phyloP scores from a whole-genome alignment of 106 monocot genomes.

The Allium sativum region DNA sequence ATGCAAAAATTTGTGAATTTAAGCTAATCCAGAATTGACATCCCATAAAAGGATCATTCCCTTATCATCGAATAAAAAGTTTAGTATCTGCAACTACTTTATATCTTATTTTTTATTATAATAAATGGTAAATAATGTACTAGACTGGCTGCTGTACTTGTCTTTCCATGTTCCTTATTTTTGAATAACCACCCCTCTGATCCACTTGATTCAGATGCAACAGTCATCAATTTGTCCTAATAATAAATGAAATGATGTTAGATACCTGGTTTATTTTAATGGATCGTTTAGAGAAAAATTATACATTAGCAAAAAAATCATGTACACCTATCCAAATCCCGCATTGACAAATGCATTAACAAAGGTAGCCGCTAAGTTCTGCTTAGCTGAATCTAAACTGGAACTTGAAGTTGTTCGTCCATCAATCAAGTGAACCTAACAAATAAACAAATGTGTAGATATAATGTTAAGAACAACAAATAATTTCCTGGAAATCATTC shows the following conservation, averaged over 20 bases:
- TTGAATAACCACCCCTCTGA: slow-evolving; percentile 82
- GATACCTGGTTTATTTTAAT: no score
- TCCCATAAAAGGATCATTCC: slow-evolving; percentile 99
- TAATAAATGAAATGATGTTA: background rate
- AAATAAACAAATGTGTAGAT: background rate
- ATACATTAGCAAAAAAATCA: background rate
- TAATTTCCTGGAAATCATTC: no score
- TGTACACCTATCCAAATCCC: slow-evolving; percentile 86
- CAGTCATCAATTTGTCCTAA: slow-evolving; percentile 96
- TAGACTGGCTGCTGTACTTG: slow-evolving; percentile 96
- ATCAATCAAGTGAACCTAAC: slow-evolving; percentile 90
- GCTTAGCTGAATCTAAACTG: slow-evolving; percentile 84
- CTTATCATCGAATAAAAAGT: slow-evolving; percentile 22
- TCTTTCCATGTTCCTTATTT: slow-evolving; percentile 98
- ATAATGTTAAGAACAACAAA: background rate
- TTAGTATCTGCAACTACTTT: background rate
- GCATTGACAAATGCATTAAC: slow-evolving; percentile 99
- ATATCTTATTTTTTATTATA: no score
- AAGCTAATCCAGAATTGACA: slow-evolving; percentile 79
- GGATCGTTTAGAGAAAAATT: no score
- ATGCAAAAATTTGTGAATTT: slow-evolving; percentile 92
- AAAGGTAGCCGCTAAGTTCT: slow-evolving; percentile 97
- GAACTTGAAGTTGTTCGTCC: slow-evolving; percentile 82
- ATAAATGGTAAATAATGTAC: slow-evolving; percentile 24
- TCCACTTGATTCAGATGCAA: slow-evolving; percentile 61